Percentiles rank a stretch among this genome's conserved stretches.
phyloP scores from a whole-genome alignment of 2,329 filamentous ascomycete genomes.

The Aspergillus hiratsukae region DNA sequence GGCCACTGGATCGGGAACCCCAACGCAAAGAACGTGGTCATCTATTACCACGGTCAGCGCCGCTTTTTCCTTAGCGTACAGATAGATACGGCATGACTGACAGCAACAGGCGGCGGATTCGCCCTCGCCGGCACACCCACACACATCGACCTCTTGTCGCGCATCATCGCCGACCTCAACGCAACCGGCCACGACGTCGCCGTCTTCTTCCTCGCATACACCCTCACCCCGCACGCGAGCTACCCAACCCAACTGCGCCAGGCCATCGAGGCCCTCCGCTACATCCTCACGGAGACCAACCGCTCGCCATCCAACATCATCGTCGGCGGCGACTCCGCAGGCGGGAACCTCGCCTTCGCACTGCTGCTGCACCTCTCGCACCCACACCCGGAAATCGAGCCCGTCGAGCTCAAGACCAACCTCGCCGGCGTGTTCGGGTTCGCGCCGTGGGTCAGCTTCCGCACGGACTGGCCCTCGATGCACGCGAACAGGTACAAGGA shows the following conservation, averaged over 20 bases:
- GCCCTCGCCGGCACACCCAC: slow-evolving; percentile 38
- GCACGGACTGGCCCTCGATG: slow-evolving; percentile 37
- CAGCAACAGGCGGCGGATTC: slow-evolving; percentile 50
- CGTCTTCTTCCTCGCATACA: slow-evolving; percentile 52
- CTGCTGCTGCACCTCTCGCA: slow-evolving; percentile 41
- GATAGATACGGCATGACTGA: too few relatives aligned
- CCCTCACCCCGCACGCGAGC: slow-evolving; percentile 41
- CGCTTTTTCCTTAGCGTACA: too few relatives aligned
- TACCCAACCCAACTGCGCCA: slow-evolving; percentile 40
- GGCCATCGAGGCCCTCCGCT: slow-evolving; percentile 33
- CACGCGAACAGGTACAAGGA: slow-evolving; percentile 47
- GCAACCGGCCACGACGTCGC: slow-evolving; percentile 41
- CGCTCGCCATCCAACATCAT: slow-evolving; percentile 31
- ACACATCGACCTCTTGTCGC: slow-evolving; percentile 44
- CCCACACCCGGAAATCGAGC: slow-evolving; percentile 50
- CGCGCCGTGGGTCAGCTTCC: slow-evolving; percentile 54
- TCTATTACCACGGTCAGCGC: slow-evolving; percentile 36
- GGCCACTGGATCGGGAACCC: slow-evolving; percentile 40
- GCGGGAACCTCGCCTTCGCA: slow-evolving; percentile 34
- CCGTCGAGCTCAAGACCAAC: slow-evolving; percentile 35
- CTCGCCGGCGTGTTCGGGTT: slow-evolving; percentile 46
- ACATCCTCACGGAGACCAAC: slow-evolving; percentile 30
- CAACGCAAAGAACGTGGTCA: slow-evolving; percentile 34
- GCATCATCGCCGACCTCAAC: slow-evolving; percentile 38
- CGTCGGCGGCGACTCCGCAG: slow-evolving; percentile 39